Evolutionary conservation across 2,329 filamentous ascomycete genomes (phyloP).

Genomic region (Albifimbria verrucaria): DNA sequence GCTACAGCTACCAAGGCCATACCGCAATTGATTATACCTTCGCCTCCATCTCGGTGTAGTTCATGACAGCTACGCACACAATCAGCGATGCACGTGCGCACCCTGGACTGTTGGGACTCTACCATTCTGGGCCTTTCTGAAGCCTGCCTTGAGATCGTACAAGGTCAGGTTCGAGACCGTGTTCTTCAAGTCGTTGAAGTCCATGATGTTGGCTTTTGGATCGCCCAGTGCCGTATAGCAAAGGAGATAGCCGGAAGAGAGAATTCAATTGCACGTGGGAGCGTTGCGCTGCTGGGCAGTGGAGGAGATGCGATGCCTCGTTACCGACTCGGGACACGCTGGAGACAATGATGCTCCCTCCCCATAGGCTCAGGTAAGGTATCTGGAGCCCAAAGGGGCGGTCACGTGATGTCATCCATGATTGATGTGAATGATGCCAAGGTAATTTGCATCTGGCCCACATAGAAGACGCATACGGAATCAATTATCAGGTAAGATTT

Average conservation of each 20-base stretch:
- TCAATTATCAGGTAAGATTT: no score
- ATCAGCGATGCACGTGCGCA: conserved; percentile 23
- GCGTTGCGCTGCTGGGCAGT: no score
- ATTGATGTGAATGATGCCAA: no score
- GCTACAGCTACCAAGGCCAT: conserved; percentile 12
- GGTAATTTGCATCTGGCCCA: no score
- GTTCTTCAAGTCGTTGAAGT: conserved; percentile 80
- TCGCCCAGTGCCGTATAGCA: neutral
- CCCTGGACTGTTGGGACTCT: conserved; percentile 15
- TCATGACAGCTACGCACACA: conserved; percentile 77
- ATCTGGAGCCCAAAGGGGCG: no score
- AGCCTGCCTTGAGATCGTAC: conserved; percentile 92
- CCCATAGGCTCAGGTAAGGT: no score
- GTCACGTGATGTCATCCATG: neutral
- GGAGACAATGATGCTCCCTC: no score
- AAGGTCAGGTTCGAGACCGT: conserved; percentile 88
- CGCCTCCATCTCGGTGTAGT: conserved; percentile 91
- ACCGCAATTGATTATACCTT: conserved; percentile 42
- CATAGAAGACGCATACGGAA: no score
- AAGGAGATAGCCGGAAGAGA: neutral
- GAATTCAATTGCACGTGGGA: no score
- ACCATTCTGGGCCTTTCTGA: conserved; percentile 98
- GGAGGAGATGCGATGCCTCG: no score
- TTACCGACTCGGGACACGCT: neutral
- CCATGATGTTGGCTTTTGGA: conserved; percentile 55